These are phyloP conservation scores for Penicillium silybi DNA, from an alignment of 495 filamentous ascomycete species.

Conservation along the genomic window DNA sequence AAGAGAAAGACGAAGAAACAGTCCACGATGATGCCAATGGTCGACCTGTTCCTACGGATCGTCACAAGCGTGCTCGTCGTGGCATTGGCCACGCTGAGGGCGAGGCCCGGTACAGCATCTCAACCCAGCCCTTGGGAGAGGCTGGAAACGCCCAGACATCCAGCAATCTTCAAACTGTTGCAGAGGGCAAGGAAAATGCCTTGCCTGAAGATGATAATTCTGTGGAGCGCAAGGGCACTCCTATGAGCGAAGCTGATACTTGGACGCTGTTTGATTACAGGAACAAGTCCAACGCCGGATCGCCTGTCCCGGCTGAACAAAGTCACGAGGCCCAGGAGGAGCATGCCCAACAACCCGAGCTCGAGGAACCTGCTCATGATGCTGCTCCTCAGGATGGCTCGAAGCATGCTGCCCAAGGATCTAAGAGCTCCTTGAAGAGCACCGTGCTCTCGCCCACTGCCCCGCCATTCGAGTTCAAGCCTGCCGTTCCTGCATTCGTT, in stretches of 20 bases:
- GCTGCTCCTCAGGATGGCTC: conserved; percentile 1
- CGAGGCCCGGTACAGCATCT: conserved; percentile 66
- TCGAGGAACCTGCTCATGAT: conserved; percentile 9
- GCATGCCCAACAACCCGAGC: conserved; percentile 3
- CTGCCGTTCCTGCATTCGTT: conserved; percentile 45
- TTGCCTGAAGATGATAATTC: conserved; percentile 27
- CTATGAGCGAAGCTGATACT: conserved; percentile 38
- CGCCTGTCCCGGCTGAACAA: conserved; percentile 22
- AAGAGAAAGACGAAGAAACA: conserved; percentile 45
- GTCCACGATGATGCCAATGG: conserved; percentile 30
- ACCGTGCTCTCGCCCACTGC: conserved; percentile 59
- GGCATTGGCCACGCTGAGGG: conserved; percentile 58
- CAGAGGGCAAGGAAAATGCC: conserved; percentile 48
- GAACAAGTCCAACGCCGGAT: conserved; percentile 35
- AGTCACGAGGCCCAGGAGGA: conserved; percentile 16
- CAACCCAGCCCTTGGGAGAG: conserved; percentile 47
- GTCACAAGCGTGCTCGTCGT: conserved; percentile 69
- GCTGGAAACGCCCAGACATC: conserved; percentile 32
- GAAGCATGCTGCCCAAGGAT: conserved; percentile 19
- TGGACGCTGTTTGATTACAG: conserved; percentile 43
- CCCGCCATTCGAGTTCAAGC: conserved; percentile 61
- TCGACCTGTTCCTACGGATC: conserved; percentile 40
- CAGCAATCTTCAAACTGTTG: conserved; percentile 21
- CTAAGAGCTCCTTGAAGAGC: conserved; percentile 24
- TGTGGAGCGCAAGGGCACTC: conserved; percentile 31